Percentiles rank a stretch among this genome's conserved stretches.
Evolutionary conservation across 495 filamentous ascomycete genomes (phyloP).

Genomic region (Lepidopterella palustris): DNA sequence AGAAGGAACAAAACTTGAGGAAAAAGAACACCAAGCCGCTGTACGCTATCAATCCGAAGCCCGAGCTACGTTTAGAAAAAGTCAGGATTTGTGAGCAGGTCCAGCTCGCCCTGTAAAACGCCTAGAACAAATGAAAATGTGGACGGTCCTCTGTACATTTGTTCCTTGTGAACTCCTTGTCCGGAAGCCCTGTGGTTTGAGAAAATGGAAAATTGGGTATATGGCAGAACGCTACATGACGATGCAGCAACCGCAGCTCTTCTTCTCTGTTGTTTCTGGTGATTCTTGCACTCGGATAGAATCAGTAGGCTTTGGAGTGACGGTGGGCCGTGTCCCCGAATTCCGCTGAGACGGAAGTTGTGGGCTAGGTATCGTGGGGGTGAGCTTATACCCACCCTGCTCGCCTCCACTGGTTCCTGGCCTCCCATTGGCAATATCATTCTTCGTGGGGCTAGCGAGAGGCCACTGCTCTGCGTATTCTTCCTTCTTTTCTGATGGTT

Average conservation of each 20-base stretch:
- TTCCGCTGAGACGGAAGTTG: conserved; percentile 15
- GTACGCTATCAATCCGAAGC: conserved; percentile 23
- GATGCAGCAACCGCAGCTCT: conserved; percentile 36
- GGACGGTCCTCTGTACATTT: conserved; percentile 9
- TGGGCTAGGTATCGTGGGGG: conserved; percentile 33
- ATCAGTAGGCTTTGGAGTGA: conserved; percentile 16
- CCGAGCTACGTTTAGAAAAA: not conserved
- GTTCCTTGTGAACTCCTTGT: not conserved
- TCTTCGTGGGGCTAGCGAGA: conserved; percentile 26
- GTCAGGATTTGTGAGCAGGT: conserved; percentile 1
- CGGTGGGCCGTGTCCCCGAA: not conserved
- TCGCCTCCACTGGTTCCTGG: conserved; percentile 35
- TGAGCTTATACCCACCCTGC: conserved; percentile 37
- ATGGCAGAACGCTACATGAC: conserved; percentile 33
- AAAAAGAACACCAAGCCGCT: conserved; percentile 23
- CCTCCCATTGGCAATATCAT: conserved; percentile 4
- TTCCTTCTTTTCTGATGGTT: conserved; percentile 3
- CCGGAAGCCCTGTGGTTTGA: not conserved
- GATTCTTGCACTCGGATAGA: conserved; percentile 32
- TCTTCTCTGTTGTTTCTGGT: conserved; percentile 29
- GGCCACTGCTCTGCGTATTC: conserved; percentile 23
- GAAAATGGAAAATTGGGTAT: conserved; percentile 10
- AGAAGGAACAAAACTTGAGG: too few species aligned
- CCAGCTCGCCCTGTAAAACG: conserved; percentile 9
- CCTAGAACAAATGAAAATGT: conserved; percentile 25